phyloP scores from a whole-genome alignment of 2,329 filamentous ascomycete species.

The Penicillium sp. region DNA sequence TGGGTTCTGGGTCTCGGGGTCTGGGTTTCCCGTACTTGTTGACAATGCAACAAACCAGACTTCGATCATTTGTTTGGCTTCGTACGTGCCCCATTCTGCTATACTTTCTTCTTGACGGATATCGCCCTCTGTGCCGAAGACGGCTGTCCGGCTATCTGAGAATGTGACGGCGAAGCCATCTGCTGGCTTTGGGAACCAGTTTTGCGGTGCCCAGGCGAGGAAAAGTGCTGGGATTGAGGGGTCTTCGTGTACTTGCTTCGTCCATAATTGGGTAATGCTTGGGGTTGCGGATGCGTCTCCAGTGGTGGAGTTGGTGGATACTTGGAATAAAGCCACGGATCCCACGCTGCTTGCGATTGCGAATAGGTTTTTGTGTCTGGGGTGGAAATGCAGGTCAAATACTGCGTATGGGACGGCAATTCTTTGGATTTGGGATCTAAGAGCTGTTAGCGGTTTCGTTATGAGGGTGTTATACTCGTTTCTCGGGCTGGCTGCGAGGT shows the following conservation, averaged over 20 bases:
- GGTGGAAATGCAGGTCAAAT: conserved; percentile 80
- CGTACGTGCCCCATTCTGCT: conserved; percentile 24
- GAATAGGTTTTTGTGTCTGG: conserved; percentile 54
- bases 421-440: conserved; percentile 58
- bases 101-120: conserved; percentile 13
- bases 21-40: conserved; percentile 8
- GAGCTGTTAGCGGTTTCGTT: conserved; percentile 10
- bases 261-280: conserved; percentile 38
- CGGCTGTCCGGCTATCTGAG: conserved; percentile 61
- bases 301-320: conserved; percentile 11
- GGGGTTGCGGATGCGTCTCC: conserved; percentile 9
- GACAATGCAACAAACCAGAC: conserved; percentile 40
- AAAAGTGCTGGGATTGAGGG: conserved; percentile 64
- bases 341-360: conserved; percentile 73
- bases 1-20: background rate
- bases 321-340: conserved; percentile 42
- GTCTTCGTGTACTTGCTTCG: conserved; percentile 52
- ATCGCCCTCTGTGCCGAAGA: conserved; percentile 48
- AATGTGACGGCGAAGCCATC: conserved; percentile 67
- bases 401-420: conserved; percentile 67
- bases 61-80: conserved; percentile 34
- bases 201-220: conserved; percentile 66
- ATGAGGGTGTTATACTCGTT: background rate
- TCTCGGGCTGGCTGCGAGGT: background rate
- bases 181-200: conserved; percentile 24